Percentiles rank a stretch among this genome's conserved stretches.
These are phyloP conservation scores for Paracoccidioides lutzii DNA, from an alignment of 2,329 filamentous ascomycete genomes.

Conservation along the genomic window DNA sequence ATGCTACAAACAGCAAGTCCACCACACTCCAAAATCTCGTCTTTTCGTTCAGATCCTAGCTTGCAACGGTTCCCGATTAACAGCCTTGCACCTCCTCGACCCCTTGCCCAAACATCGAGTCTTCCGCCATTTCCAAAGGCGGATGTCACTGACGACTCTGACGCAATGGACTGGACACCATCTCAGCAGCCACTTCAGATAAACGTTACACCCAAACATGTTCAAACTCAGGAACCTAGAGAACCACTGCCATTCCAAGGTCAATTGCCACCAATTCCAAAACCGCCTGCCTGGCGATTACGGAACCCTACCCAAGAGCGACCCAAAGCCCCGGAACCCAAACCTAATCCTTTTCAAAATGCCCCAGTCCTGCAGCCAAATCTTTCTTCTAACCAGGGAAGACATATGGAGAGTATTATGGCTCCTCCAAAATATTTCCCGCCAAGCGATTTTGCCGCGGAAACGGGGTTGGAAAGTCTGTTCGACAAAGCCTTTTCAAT, in stretches of 20 bases:
- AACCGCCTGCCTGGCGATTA: constrained; percentile 29
- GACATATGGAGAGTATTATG: constrained; percentile 22
- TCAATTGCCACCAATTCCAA: constrained; percentile 28
- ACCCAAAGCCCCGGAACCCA: constrained; percentile 23
- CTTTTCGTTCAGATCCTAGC: constrained; percentile 8
- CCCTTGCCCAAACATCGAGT: constrained; percentile 13
- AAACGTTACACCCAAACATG: constrained; percentile 19
- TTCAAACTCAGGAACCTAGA: constrained; percentile 19
- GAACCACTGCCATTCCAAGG: constrained; percentile 33
- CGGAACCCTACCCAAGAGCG: constrained; percentile 17
- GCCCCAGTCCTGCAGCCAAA: constrained; percentile 16
- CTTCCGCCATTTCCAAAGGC: constrained; percentile 27
- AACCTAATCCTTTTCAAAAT: constrained; percentile 27
- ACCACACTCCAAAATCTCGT: constrained; percentile 10
- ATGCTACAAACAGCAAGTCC: constrained; percentile 11
- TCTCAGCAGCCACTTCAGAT: constrained; percentile 27
- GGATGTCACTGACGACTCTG: constrained; percentile 21
- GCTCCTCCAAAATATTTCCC: constrained; percentile 36
- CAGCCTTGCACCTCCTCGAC: constrained; percentile 23
- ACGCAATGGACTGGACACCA: constrained; percentile 41
- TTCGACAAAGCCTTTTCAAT: constrained; percentile 35
- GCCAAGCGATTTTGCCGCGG: constrained; percentile 25
- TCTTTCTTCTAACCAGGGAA: constrained; percentile 4
- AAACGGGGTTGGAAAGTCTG: constrained; percentile 35
- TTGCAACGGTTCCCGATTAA: constrained; percentile 28